Evolutionary conservation across 2,329 filamentous ascomycete genomes (phyloP).

Genomic region (Neonectria sp.): DNA sequence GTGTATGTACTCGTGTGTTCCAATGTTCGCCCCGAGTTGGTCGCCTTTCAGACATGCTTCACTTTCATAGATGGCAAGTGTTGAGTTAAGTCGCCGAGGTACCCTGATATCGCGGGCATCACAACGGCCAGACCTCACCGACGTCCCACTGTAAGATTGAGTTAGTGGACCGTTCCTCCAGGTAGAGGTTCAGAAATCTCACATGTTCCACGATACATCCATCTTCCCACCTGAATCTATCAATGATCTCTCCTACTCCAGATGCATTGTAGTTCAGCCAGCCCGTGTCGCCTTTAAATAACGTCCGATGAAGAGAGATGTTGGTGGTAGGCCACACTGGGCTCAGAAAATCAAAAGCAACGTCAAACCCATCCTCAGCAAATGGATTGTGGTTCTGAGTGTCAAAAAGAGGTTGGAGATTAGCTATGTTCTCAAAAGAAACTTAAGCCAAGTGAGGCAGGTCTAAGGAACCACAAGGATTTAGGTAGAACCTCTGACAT

Average conservation of each 20-base stretch:
- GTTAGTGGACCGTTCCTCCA: not conserved
- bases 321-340: slow-evolving; percentile 7
- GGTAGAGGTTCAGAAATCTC: not conserved
- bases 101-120: not conserved
- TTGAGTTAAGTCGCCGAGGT: not conserved
- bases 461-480: not conserved
- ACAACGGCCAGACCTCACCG: not conserved
- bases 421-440: not conserved
- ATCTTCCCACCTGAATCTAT: slow-evolving; percentile 37
- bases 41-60: not conserved
- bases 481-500: no score
- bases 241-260: slow-evolving; percentile 29
- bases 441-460: not conserved
- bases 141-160: not conserved
- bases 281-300: slow-evolving; percentile 27
- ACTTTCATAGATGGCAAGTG: not conserved
- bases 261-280: slow-evolving; percentile 37
- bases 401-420: not conserved
- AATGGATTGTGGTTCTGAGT: slow-evolving; percentile 13
- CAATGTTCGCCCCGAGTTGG: not conserved
- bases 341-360: not conserved
- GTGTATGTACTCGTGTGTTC: not conserved
- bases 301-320: slow-evolving; percentile 20
- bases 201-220: slow-evolving; percentile 40
- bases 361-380: slow-evolving; percentile 6